phyloP scores from a whole-genome alignment of 75 land plant genomes.

The Sequoia sempervirens region DNA sequence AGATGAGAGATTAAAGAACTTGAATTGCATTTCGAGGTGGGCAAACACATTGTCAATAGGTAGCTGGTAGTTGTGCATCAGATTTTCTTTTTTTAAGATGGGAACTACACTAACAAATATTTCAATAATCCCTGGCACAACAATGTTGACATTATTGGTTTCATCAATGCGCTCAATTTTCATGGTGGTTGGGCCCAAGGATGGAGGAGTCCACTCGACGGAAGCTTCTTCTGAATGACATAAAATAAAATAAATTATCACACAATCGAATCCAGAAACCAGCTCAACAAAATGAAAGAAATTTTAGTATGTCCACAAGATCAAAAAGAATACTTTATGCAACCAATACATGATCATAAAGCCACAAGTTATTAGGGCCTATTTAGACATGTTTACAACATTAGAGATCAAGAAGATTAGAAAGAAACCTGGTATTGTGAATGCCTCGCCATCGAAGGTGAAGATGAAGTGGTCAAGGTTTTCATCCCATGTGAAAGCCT shows the following conservation, averaged over 20 bases:
- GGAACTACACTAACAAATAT: constrained; percentile 52
- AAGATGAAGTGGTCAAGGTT: constrained; percentile 19
- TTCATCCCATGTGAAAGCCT: constrained; percentile 19
- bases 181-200: no score
- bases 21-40: constrained; percentile 27
- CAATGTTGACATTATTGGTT: constrained; percentile 23
- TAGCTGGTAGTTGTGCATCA: constrained; percentile 38
- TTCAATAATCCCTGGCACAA: constrained; percentile 17
- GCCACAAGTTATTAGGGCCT: no score
- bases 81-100: constrained; percentile 37
- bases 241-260: neutral
- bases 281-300: constrained; percentile 3
- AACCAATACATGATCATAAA: no score
- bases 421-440: constrained; percentile 13
- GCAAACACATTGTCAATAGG: constrained; percentile 45
- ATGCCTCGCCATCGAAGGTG: constrained; percentile 24
- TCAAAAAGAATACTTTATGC: neutral
- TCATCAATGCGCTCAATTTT: constrained; percentile 17
- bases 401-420: no score
- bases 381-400: no score
- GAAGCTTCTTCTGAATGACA: constrained; percentile 17
- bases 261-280: no score
- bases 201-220: neutral
- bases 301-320: neutral
- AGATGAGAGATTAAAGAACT: constrained; percentile 33